Percentiles rank a stretch among this genome's conserved stretches.
Conservation (phyloP, 75 land plant species). For the Picea sitchensis region DNA sequence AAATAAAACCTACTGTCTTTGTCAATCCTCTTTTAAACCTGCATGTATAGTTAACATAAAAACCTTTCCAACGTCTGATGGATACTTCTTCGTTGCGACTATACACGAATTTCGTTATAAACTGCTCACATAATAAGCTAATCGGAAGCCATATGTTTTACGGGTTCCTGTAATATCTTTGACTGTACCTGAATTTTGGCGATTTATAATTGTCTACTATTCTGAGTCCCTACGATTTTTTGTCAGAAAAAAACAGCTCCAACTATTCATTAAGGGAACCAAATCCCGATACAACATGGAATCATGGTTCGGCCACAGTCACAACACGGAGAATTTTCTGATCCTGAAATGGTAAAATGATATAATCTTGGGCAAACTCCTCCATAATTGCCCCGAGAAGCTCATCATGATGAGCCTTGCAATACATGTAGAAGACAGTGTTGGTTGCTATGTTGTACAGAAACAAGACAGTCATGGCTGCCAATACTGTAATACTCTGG, state of each 20-base stretch:
- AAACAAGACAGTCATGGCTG: constrained; percentile 8
- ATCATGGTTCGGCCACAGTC: constrained; percentile 13
- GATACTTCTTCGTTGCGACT: background rate
- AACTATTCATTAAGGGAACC: background rate
- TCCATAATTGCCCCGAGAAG: constrained; percentile 27
- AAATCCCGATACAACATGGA: background rate
- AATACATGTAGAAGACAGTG: constrained; percentile 37
- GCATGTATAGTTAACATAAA: background rate
- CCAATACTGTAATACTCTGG: constrained; percentile 20
- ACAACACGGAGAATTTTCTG: constrained; percentile 34
- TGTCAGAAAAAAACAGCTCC: background rate
- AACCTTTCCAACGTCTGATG: background rate
- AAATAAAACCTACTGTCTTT: background rate
- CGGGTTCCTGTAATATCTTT: background rate
- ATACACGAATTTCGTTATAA: background rate
- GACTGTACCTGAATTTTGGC: background rate
- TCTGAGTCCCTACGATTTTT: background rate
- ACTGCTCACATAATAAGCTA: background rate
- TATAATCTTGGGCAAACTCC: constrained; percentile 39
- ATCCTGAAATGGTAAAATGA: constrained; percentile 33
- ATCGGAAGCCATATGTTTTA: background rate
- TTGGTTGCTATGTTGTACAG: constrained; percentile 16
- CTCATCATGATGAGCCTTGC: constrained; percentile 40
- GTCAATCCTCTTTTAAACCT: background rate
- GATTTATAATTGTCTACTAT: background rate